Evolutionary conservation across 768 basidiomycete genomes (phyloP), one percentile per base, ranked within the genome.

Genomic region (Auriscalpium orientale): DNA sequence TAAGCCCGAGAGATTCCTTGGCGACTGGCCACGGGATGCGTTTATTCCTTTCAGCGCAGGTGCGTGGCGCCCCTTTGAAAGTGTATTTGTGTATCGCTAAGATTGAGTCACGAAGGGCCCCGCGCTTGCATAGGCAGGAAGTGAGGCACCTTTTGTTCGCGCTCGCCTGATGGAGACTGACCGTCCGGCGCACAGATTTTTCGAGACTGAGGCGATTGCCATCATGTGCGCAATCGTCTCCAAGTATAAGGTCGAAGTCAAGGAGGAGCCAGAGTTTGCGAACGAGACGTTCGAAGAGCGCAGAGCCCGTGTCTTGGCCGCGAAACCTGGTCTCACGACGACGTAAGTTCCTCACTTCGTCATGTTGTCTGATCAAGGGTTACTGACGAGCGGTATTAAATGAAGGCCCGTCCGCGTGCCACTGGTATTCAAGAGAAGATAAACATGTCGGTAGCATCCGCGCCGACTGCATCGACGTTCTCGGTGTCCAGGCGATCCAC

Each of bases 121-220:
- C 54, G 64, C 4, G 64, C 57, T 18, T 65, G 64, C 51, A 34
- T 65, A 15, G 64, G 64, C 13, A 49, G 63, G 45, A 50, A 58
- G 62, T 61, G 8, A n/a, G n/a, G n/a, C n/a, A n/a, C n/a, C n/a
- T n/a, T n/a, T n/a, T n/a, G n/a, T n/a, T n/a, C n/a, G n/a, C n/a
- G n/a, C n/a, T n/a, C n/a, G n/a, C n/a, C n/a, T n/a, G n/a, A n/a
- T n/a, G n/a, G n/a, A n/a, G n/a, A n/a, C n/a, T n/a, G n/a, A n/a
- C n/a, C n/a, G n/a, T n/a, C n/a, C n/a, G n/a, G n/a, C n/a, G n/a
- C n/a, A n/a, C 51, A 79, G 76, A 59, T 80, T 80, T 61, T 72
- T 72, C 33, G 79, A 82, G 64, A 77, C 75, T 0, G 76, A 79
- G 59, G 75, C 70, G 34, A 67, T 79, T 44, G 78, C 75, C 1